A percentile compares a stretch with the other conserved stretches of the same genome.
phyloP scores from a whole-genome alignment of 106 monocot genomes.

The Xerophyta viscosa region DNA sequence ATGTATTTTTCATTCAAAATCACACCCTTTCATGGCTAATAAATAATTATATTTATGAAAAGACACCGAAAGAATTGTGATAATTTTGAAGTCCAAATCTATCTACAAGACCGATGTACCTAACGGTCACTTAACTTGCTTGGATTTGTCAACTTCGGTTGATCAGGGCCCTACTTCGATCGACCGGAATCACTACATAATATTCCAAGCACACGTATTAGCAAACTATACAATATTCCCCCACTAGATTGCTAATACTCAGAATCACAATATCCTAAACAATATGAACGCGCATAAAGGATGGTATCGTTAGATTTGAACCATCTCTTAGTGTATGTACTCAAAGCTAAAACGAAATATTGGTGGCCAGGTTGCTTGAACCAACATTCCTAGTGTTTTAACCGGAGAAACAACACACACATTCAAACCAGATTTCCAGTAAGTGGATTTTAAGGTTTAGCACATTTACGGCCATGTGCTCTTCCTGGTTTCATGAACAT shows the following conservation, averaged over 20 bases:
- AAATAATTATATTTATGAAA: no score
- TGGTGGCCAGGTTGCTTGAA: background rate
- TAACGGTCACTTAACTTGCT: no score
- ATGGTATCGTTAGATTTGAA: background rate
- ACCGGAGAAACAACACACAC: background rate
- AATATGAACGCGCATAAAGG: background rate
- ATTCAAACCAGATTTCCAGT: background rate
- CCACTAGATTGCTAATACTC: background rate
- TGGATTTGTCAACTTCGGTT: no score
- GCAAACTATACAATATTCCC: background rate
- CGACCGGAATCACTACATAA: no score
- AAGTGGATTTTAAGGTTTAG: no score
- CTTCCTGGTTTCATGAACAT: background rate
- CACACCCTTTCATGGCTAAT: no score
- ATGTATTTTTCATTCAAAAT: no score
- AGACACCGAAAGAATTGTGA: no score
- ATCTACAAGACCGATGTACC: no score
- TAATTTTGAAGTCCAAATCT: no score
- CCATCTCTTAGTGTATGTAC: background rate
- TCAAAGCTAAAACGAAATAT: background rate
- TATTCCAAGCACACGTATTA: no score
- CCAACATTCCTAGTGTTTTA: background rate
- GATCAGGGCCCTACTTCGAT: no score
- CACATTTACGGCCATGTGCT: background rate
- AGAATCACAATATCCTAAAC: background rate